Base-by-base conservation (phyloP, 208 protist genomes). In the Leishmania major region DNA sequence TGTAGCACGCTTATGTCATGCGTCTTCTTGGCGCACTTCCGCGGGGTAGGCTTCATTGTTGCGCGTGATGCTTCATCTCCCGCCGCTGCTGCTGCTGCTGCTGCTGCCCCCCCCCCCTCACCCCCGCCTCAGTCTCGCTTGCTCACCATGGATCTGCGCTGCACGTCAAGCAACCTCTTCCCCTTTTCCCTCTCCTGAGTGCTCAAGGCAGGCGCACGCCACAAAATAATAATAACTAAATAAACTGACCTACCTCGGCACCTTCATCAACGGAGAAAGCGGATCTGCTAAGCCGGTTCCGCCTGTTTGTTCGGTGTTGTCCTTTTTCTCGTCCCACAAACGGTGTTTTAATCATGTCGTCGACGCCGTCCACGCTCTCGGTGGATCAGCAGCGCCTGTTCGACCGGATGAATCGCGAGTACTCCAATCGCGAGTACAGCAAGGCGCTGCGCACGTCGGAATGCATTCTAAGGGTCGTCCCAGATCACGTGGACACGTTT, bases 401-500 rank as follows among this genome's bases (percentile, higher is more conserved):
- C 45, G 91, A 98, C 35, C 91, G 93, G 85, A 86, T 98, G 78
- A 90, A 91, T 35, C 89, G 88, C 37, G 89, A 96, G 77, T 94
- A 96, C 82, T 93, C 96, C 43, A 87, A 87, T 55, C 89, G 91
- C 40, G 90, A 98, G 77, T 96, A 96, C 84, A 81, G 84, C 47
- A 98, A 97, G 80, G 92, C 89, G 47, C 84, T 98, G 51, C 87
- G 93, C 76, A 91, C 91, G 3, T 92, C 93, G 25, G 93, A 97
- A 59, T 57, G 37, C 15, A 96, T 98, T 75, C 89, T 98, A 25
- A 81, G 83, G 35, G 71, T 94, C 11, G 82, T 83, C 10, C 95
- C 92, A 0, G 80, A 95, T 67, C 93, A 98, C 80, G 90, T 89
- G 8, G 95, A 98, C 78, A 97, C 92, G 13, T 70, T 98, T 49